Conservation (phyloP, 352 stramenopile genomes). For the Phytophthora sansomeana region DNA sequence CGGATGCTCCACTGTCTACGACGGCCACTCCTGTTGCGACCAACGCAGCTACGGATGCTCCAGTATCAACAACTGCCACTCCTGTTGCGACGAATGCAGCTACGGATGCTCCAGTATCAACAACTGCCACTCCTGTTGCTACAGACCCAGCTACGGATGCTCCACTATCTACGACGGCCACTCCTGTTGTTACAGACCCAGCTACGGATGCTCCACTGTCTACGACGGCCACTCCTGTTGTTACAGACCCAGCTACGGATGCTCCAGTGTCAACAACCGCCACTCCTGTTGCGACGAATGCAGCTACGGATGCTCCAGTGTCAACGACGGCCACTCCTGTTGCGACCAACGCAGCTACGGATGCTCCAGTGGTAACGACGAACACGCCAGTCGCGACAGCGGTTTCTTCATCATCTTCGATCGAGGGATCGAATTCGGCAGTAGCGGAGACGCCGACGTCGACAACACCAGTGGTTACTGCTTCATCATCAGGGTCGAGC, state of each 20-base stretch:
- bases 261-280: slow-evolving; percentile 1
- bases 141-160: not conserved
- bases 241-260: too few species aligned
- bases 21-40: too few species aligned
- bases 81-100: not conserved
- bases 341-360: too few species aligned
- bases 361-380: too few species aligned
- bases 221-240: not conserved
- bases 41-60: too few species aligned
- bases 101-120: not conserved
- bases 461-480: slow-evolving; percentile 2
- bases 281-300: slow-evolving; percentile 1
- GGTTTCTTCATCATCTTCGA: slow-evolving; percentile 7
- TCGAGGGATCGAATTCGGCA: not conserved
- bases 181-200: too few species aligned
- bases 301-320: slow-evolving; percentile 1
- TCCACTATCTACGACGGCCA: slow-evolving; percentile 5
- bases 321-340: slow-evolving; percentile 6
- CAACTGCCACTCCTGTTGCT: slow-evolving; percentile 9
- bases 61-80: not conserved
- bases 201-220: slow-evolving; percentile 4
- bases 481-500: slow-evolving; percentile 10
- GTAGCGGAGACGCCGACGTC: not conserved
- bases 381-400: too few species aligned
- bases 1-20: too few species aligned